A percentile compares a stretch with the other conserved stretches of the same genome.
phyloP scores from a whole-genome alignment of 805 yeast genomes.

The Ogataea henricii region DNA sequence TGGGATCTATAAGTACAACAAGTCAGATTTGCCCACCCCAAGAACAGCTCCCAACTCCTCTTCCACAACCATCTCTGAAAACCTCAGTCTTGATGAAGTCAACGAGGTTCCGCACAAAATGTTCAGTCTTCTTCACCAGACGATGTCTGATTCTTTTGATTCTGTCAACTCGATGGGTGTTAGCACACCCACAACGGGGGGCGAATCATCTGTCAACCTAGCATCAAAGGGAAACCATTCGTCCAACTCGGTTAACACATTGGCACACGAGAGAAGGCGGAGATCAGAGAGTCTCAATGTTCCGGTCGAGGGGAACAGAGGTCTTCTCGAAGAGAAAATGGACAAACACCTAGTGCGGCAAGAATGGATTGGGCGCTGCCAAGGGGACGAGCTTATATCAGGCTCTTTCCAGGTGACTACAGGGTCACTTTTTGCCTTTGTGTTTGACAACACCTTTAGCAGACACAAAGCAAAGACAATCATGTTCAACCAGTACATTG shows the following conservation, averaged over 20 bases:
- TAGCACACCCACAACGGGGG: not conserved
- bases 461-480: constrained; percentile 82
- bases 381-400: constrained; percentile 60
- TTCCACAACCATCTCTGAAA: constrained; percentile 21
- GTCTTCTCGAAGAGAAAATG: constrained; percentile 55
- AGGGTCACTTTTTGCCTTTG: constrained; percentile 81
- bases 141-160: constrained; percentile 24
- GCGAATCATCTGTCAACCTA: constrained; percentile 3
- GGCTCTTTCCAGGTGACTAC: constrained; percentile 60
- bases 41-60: constrained; percentile 19
- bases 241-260: not conserved
- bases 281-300: constrained; percentile 30
- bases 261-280: constrained; percentile 12
- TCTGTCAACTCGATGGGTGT: constrained; percentile 17
- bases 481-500: constrained; percentile 56
- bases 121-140: constrained; percentile 23
- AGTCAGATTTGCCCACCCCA: constrained; percentile 15
- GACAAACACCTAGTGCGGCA: constrained; percentile 52
- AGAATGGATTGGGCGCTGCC: constrained; percentile 56
- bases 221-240: not conserved
- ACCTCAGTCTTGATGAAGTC: constrained; percentile 31
- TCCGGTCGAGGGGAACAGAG: constrained; percentile 36
- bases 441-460: constrained; percentile 90
- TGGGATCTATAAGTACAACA: constrained; percentile 36
- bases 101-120: constrained; percentile 34